Conservation (phyloP, 2,329 filamentous ascomycete species). For the Verticillium zaregamsianum region DNA sequence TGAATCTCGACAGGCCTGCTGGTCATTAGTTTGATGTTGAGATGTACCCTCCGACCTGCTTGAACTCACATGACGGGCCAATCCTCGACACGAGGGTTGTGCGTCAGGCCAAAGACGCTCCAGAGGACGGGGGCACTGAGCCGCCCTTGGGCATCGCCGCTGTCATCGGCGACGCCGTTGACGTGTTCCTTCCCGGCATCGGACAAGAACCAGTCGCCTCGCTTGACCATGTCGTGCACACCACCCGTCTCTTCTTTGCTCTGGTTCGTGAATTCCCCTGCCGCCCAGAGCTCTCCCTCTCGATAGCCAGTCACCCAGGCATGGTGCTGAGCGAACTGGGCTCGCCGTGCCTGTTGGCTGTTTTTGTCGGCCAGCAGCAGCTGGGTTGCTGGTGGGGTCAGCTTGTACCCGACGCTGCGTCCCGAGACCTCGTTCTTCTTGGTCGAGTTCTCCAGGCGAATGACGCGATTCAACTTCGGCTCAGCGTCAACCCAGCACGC, state of each 20-base stretch:
- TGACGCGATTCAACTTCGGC: conserved; percentile 44
- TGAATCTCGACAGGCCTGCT: conserved; percentile 44
- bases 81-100: conserved; percentile 44
- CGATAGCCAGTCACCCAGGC: conserved; percentile 45
- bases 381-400: conserved; percentile 3
- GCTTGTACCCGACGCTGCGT: conserved; percentile 24
- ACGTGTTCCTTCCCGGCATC: conserved; percentile 13
- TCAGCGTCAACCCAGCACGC: conserved; percentile 49
- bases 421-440: conserved; percentile 23
- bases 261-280: conserved; percentile 48
- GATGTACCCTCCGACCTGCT: not conserved
- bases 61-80: conserved; percentile 46
- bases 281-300: conserved; percentile 46
- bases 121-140: conserved; percentile 35
- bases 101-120: conserved; percentile 45
- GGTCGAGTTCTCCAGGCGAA: conserved; percentile 43
- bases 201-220: conserved; percentile 40
- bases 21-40: conserved; percentile 2
- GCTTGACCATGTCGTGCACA: conserved; percentile 40
- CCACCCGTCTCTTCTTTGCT: conserved; percentile 37
- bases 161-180: conserved; percentile 9
- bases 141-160: conserved; percentile 5
- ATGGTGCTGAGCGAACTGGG: conserved; percentile 38
- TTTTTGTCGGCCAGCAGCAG: conserved; percentile 1
- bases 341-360: conserved; percentile 1